These are phyloP conservation scores for Herpetospermum pedunculosum DNA, from an alignment of 306 rosid species.

Conservation along the genomic window DNA sequence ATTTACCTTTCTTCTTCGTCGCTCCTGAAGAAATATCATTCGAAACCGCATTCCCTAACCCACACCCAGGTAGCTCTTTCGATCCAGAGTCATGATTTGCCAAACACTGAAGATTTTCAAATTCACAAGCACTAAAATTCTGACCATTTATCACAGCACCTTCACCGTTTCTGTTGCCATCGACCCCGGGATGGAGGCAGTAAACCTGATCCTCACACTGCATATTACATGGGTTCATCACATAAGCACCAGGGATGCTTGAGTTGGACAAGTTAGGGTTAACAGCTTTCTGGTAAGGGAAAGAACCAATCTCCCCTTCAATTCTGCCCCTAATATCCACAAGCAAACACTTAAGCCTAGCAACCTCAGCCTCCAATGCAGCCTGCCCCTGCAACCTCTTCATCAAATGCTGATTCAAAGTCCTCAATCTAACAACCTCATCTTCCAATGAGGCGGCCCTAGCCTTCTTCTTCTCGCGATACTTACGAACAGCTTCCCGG, in stretches of 20 bases:
- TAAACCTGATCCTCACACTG: conserved; percentile 68
- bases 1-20: conserved; percentile 27
- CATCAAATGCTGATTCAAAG: conserved; percentile 73
- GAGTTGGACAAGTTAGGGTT: conserved; percentile 21
- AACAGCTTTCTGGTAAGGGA: conserved; percentile 68
- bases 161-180: conserved; percentile 39
- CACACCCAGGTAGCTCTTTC: conserved; percentile 43
- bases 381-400: conserved; percentile 79
- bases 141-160: conserved; percentile 28
- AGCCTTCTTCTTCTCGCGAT: conserved; percentile 93
- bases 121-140: conserved; percentile 56
- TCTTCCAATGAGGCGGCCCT: conserved; percentile 75
- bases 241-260: conserved; percentile 27
- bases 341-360: conserved; percentile 83
- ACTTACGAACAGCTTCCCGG: conserved; percentile 83
- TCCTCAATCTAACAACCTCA: conserved; percentile 66
- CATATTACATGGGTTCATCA: conserved; percentile 74
- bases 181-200: conserved; percentile 45
- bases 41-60: conserved; percentile 24
- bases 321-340: conserved; percentile 95
- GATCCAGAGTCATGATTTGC: conserved; percentile 41
- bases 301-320: conserved; percentile 89
- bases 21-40: conserved; percentile 28
- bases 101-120: conserved; percentile 71
- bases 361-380: conserved; percentile 76